phyloP scores from a whole-genome alignment of 345 rosid genomes.

The Pugionium dolabratum region DNA sequence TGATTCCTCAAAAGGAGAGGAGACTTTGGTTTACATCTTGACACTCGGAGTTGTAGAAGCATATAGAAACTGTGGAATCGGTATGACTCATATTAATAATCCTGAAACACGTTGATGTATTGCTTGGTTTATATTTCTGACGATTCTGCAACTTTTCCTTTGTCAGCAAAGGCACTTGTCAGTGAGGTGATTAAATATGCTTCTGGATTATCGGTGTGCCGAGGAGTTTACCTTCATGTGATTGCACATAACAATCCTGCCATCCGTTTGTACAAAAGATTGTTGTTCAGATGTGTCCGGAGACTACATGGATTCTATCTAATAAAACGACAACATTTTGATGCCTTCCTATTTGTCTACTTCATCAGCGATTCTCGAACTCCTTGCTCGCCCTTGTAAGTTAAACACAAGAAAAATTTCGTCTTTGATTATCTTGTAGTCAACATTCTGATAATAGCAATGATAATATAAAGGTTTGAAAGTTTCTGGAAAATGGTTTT shows the following conservation, averaged over 20 bases:
- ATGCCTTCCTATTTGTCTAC: slow-evolving; percentile 80
- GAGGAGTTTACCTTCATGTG: slow-evolving; percentile 88
- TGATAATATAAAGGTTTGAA: background rate
- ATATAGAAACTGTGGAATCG: slow-evolving; percentile 79
- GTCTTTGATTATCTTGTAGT: background rate
- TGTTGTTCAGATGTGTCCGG: slow-evolving; percentile 66
- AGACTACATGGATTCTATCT: slow-evolving; percentile 64
- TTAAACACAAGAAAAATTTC: slow-evolving; percentile 11
- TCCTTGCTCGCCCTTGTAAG: slow-evolving; percentile 86
- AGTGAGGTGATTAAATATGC: slow-evolving; percentile 72
- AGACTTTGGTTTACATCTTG: slow-evolving; percentile 69
- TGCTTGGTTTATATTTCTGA: background rate
- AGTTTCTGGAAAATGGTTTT: background rate
- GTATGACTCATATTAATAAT: slow-evolving; percentile 38
- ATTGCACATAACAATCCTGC: slow-evolving; percentile 80
- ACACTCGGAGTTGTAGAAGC: slow-evolving; percentile 81
- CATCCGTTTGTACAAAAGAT: slow-evolving; percentile 75
- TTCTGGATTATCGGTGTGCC: slow-evolving; percentile 53
- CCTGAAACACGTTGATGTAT: background rate
- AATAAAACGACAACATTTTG: slow-evolving; percentile 67
- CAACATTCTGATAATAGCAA: background rate
- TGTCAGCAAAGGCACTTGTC: slow-evolving; percentile 70
- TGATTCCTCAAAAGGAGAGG: slow-evolving; percentile 62
- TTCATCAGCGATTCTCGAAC: slow-evolving; percentile 69
- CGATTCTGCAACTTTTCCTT: background rate